These are phyloP conservation scores for Penicillium paneum DNA, from an alignment of 2,329 filamentous ascomycete genomes.

Conservation along the genomic window DNA sequence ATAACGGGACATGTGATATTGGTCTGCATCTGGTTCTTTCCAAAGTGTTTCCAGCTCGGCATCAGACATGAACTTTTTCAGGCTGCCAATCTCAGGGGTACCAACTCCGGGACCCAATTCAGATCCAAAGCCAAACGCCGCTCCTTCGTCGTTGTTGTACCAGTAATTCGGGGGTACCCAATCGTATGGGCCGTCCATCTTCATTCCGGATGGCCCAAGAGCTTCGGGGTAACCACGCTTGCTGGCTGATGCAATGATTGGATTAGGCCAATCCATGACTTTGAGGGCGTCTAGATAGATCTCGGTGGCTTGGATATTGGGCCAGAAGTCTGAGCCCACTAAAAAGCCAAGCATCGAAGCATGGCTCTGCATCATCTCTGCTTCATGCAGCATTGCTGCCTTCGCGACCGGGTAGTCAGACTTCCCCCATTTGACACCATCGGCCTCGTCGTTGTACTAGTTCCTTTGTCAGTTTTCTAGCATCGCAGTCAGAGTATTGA, in stretches of 20 bases:
- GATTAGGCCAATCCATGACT: constrained; percentile 54
- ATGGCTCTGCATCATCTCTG: constrained; percentile 58
- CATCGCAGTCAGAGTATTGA: not conserved
- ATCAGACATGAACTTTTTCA: constrained; percentile 53
- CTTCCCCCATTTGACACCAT: constrained; percentile 49
- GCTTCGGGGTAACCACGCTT: constrained; percentile 53
- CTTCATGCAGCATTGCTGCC: constrained; percentile 58
- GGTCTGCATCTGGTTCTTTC: constrained; percentile 50
- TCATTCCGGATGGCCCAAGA: constrained; percentile 59
- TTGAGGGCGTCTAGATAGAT: constrained; percentile 54
- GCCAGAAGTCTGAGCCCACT: constrained; percentile 63
- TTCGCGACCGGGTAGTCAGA: constrained; percentile 56
- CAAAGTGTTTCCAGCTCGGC: constrained; percentile 56
- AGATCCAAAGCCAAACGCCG: constrained; percentile 62
- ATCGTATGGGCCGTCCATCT: constrained; percentile 65
- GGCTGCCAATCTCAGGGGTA: constrained; percentile 55
- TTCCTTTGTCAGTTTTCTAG: not conserved
- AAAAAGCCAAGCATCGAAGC: constrained; percentile 59
- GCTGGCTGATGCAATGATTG: constrained; percentile 57
- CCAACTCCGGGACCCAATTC: constrained; percentile 62
- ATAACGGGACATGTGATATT: constrained; percentile 60
- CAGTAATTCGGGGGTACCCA: constrained; percentile 66
- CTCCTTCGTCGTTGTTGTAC: constrained; percentile 54
- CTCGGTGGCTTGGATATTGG: constrained; percentile 54
- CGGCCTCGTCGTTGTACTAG: constrained; percentile 55